Evolutionary conservation across 257 asterid species (phyloP).

Genomic region (Petunia axillaris): DNA sequence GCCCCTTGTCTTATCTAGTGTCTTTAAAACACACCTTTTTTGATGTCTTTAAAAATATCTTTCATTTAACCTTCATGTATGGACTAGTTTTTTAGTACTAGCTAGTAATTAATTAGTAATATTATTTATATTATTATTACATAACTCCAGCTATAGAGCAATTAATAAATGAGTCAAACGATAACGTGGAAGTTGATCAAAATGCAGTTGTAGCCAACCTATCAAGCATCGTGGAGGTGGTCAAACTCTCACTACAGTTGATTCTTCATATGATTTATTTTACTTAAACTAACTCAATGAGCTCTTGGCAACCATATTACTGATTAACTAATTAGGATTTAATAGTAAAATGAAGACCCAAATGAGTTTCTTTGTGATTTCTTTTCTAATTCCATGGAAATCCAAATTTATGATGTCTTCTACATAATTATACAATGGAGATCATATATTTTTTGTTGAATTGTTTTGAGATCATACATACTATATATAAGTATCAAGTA

Average conservation of each 20-base stretch:
- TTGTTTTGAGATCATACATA: neutral
- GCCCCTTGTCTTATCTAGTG: slow-evolving; percentile 48
- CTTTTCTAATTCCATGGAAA: slow-evolving; percentile 26
- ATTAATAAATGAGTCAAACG: slow-evolving; percentile 46
- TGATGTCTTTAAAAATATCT: slow-evolving; percentile 32
- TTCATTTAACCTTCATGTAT: neutral
- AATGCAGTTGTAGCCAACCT: slow-evolving; percentile 36
- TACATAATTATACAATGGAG: neutral
- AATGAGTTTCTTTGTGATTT: neutral
- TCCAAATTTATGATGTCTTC: slow-evolving; percentile 24
- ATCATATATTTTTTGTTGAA: neutral
- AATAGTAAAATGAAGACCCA: slow-evolving; percentile 15
- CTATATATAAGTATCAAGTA: too few relatives aligned
- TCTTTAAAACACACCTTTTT: neutral
- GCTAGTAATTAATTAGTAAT: neutral
- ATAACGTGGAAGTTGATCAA: slow-evolving; percentile 49
- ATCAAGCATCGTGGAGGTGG: slow-evolving; percentile 72
- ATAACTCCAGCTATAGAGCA: neutral
- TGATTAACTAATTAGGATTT: too few relatives aligned
- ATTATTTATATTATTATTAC: slow-evolving; percentile 12
- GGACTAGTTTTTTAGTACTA: too few relatives aligned
- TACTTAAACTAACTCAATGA: neutral
- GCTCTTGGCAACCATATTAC: too few relatives aligned
- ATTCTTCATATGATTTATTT: slow-evolving; percentile 17
- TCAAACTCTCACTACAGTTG: slow-evolving; percentile 51